Conservation (phyloP, 305 asterid species). For the Fraxinus sp. region DNA sequence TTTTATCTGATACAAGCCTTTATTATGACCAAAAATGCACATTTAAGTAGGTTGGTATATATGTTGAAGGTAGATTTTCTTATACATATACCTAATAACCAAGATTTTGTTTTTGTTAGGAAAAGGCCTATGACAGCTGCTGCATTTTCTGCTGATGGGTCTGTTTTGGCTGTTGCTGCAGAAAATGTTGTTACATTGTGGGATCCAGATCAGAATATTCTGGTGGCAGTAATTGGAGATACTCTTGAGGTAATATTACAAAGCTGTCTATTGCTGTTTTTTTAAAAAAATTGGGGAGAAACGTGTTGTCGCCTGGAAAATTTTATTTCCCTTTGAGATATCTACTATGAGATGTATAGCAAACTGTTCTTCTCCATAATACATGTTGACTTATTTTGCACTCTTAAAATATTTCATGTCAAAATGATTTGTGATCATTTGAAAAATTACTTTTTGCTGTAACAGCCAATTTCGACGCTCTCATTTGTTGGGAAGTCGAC, state of each 20-base stretch:
- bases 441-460: background rate
- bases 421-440: background rate
- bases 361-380: conserved; percentile 1
- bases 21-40: background rate
- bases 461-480: conserved; percentile 67
- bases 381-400: background rate
- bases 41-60: background rate
- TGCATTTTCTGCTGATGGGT: conserved; percentile 82
- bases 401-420: background rate
- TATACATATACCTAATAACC: conserved; percentile 14
- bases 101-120: conserved; percentile 42
- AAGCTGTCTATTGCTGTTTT: conserved; percentile 8
- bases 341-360: background rate
- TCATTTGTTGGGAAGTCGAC: conserved; percentile 77
- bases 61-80: background rate
- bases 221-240: conserved; percentile 84
- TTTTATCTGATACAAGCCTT: conserved; percentile 12
- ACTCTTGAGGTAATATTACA: conserved; percentile 54
- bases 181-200: conserved; percentile 80
- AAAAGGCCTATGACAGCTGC: conserved; percentile 81
- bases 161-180: conserved; percentile 92
- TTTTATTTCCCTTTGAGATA: background rate
- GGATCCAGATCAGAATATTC: conserved; percentile 82
- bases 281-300: background rate
- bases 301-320: background rate